Evolutionary conservation across 176 grass and related monocot genomes (phyloP), one percentile per base, ranked within the genome.

Genomic region (Raddia distichophylla): DNA sequence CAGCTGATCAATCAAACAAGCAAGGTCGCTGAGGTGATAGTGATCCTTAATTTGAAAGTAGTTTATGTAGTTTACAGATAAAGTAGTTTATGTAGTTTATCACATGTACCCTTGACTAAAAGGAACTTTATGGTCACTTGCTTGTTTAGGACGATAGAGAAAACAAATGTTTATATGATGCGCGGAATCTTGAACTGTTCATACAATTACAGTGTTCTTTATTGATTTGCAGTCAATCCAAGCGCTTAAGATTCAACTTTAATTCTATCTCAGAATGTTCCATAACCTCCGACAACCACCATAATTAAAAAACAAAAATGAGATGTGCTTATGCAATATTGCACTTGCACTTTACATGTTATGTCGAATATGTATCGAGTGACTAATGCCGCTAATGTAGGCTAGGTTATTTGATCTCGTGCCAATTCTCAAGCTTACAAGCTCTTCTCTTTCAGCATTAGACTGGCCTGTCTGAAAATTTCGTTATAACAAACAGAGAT

Each of bases 1-100:
- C 46, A 18, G 56, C 32, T 79, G 46, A 49, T 72, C 83, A 18
- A 55, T 64, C 47, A 72, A 63, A 19, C 14, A 72, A 79, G 48
- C 58, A 18, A 63, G 49, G 13, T 54, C 17, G 34, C 14, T 46
- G 14, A 13, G 42, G 2, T 64, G 75, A 34, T 17, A 43, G 65
- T 71, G 72, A 76, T 64, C 13, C 67, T 16, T 27, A 27, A 27
- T 27, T 51, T 78, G 45, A 22, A 77, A 49, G 33, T 12, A 17
- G 10, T 67, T 19, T n/a, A 40, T 3, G 37, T 40, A 14, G 27
- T 12, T 33, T 43, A 42, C 7, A 47, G 10, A 40, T 77, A 69
- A 27, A 68, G 50, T 35, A 59, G 27, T 27, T 27, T 27, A 27
- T 27, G 27, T 27, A 60, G 40, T 37, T 17, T 71, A 35, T 33